Conservation (phyloP, 352 stramenopile species). For the Phytophthora sojae region DNA sequence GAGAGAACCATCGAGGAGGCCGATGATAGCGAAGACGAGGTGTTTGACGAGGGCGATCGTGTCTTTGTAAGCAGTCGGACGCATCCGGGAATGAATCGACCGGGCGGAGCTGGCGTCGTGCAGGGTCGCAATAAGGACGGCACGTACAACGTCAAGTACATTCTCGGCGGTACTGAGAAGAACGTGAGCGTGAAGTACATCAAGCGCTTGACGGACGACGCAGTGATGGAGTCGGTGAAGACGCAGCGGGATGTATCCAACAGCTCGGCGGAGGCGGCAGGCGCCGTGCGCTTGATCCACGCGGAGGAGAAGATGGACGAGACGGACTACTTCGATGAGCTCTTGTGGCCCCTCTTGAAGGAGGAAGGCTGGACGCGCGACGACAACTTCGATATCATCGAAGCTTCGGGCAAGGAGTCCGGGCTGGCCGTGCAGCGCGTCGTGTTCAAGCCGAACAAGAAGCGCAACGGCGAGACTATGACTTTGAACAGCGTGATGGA, state of each 20-base stretch:
- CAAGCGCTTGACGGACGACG: conserved; percentile 69
- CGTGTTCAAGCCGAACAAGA: conserved; percentile 44
- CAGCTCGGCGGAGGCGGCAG: conserved; percentile 30
- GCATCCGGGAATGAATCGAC: conserved; percentile 82
- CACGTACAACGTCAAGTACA: conserved; percentile 87
- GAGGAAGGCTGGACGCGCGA: conserved; percentile 77
- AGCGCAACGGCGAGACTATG: conserved; percentile 27
- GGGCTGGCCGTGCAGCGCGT: conserved; percentile 49
- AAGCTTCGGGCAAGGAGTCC: conserved; percentile 48
- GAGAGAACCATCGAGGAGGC: conserved; percentile 28
- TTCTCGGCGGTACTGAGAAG: conserved; percentile 83
- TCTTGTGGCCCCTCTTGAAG: conserved; percentile 81
- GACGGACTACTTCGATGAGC: conserved; percentile 80
- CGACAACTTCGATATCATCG: conserved; percentile 59
- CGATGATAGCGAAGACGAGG: conserved; percentile 43
- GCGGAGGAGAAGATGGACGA: conserved; percentile 56
- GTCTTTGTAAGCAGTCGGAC: conserved; percentile 83
- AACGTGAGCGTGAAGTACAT: conserved; percentile 67
- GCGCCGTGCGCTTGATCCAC: conserved; percentile 35
- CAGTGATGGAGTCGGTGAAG: conserved; percentile 80
- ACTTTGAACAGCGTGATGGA: conserved; percentile 61
- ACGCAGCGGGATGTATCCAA: conserved; percentile 40
- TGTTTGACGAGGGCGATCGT: conserved; percentile 65
- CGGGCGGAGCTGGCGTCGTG: conserved; percentile 69
- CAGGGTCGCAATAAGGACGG: conserved; percentile 62